These are phyloP conservation scores for Citropsis articulata DNA, from an alignment of 345 rosid species.

Conservation along the genomic window DNA sequence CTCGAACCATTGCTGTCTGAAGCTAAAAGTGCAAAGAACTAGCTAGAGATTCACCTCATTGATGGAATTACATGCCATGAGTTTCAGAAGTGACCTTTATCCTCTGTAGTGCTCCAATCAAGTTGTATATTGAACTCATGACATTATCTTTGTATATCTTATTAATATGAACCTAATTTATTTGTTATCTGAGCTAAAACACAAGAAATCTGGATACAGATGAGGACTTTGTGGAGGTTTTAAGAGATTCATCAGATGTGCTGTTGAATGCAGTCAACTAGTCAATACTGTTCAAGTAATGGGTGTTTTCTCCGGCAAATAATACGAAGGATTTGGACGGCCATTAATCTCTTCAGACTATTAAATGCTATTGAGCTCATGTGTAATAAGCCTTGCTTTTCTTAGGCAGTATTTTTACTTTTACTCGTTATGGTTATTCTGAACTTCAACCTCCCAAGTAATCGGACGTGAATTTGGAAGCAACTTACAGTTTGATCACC, in stretches of 20 bases:
- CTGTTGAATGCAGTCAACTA: neutral
- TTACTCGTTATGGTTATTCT: neutral
- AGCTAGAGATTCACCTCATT: constrained; percentile 12
- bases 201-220: neutral
- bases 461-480: neutral
- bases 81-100: neutral
- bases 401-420: neutral
- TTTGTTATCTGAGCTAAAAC: neutral
- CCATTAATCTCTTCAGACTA: neutral
- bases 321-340: neutral
- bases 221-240: neutral
- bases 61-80: neutral
- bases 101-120: neutral
- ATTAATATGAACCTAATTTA: neutral
- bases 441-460: neutral
- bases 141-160: neutral
- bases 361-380: neutral
- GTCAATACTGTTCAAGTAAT: neutral
- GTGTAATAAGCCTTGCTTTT: neutral
- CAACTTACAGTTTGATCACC: neutral
- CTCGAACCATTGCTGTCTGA: constrained; percentile 59
- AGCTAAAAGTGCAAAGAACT: constrained; percentile 35
- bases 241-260: neutral
- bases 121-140: constrained; percentile 11
- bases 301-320: neutral